phyloP scores from a whole-genome alignment of 2,329 filamentous ascomycete genomes.

The Penicillium verrucosum region DNA sequence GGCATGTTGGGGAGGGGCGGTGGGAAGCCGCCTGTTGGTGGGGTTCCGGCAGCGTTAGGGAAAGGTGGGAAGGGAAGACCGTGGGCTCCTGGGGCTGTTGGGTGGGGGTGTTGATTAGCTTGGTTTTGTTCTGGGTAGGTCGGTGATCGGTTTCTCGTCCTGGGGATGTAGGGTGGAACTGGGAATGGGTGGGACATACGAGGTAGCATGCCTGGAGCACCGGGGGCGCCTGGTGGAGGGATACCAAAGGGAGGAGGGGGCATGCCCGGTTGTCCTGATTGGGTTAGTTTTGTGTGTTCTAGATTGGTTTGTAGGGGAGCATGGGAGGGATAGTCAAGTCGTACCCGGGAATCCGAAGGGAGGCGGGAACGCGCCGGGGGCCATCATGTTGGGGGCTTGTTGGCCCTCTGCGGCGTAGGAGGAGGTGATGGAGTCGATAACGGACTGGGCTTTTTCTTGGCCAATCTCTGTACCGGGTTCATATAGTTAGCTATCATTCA shows the following conservation, averaged over 20 bases:
- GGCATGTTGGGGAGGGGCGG: conserved; percentile 41
- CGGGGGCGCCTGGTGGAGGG: conserved; percentile 42
- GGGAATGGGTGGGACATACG: conserved; percentile 47
- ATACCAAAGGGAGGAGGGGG: conserved; percentile 60
- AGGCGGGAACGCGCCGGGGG: conserved; percentile 47
- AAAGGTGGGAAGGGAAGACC: conserved; percentile 55
- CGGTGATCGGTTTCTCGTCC: background rate
- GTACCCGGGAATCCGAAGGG: conserved; percentile 64
- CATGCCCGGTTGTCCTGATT: conserved; percentile 36
- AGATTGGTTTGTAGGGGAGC: background rate
- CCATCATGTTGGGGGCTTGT: conserved; percentile 73
- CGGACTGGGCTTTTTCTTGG: conserved; percentile 95
- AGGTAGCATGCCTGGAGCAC: conserved; percentile 46
- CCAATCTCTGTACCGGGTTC: conserved; percentile 72
- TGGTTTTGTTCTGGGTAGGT: background rate
- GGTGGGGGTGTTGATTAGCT: conserved; percentile 11
- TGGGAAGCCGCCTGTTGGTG: conserved; percentile 38
- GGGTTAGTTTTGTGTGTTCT: background rate
- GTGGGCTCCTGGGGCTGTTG: conserved; percentile 53
- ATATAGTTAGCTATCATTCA: background rate
- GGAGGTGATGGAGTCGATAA: conserved; percentile 96
- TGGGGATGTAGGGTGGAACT: background rate
- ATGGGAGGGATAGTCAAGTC: conserved; percentile 17
- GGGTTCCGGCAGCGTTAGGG: conserved; percentile 34
- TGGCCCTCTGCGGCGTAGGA: conserved; percentile 95